A percentile compares a stretch with the other conserved stretches of the same genome.
phyloP scores from a whole-genome alignment of 2,329 filamentous ascomycete species.

The Chalara sp. region DNA sequence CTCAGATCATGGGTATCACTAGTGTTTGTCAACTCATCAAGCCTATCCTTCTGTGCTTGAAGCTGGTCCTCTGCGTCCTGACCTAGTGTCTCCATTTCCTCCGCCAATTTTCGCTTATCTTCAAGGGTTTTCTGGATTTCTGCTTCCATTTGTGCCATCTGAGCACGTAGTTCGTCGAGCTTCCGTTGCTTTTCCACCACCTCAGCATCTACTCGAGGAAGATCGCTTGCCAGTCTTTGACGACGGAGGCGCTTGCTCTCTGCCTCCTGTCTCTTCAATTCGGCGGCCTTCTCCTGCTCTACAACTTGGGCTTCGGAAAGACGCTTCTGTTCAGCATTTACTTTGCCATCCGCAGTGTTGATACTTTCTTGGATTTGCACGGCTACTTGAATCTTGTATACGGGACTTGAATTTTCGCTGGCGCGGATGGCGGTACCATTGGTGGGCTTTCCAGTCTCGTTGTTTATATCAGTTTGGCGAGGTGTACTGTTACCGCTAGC shows the following conservation, averaged over 20 bases:
- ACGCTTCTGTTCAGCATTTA: conserved; percentile 17
- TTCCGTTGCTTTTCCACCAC: conserved; percentile 21
- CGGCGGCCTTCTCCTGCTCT: conserved; percentile 16
- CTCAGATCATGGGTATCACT: conserved; percentile 15
- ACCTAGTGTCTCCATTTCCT: conserved; percentile 27
- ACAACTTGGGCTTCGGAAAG: conserved; percentile 19
- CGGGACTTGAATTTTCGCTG: not conserved
- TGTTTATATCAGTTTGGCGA: conserved; percentile 8
- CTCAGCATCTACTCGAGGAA: conserved; percentile 27
- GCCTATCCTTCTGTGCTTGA: conserved; percentile 26
- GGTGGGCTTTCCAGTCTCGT: conserved; percentile 5
- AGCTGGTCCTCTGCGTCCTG: conserved; percentile 29
- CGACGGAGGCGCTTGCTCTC: conserved; percentile 25
- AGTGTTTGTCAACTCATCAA: conserved; percentile 22
- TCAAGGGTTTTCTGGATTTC: conserved; percentile 22
- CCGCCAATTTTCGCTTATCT: conserved; percentile 26
- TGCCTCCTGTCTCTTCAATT: conserved; percentile 16
- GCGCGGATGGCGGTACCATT: conserved; percentile 6
- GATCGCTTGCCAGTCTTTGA: conserved; percentile 25
- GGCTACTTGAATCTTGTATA: conserved; percentile 18
- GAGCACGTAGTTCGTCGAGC: conserved; percentile 22
- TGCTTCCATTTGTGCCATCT: conserved; percentile 26
- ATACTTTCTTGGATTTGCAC: conserved; percentile 22
- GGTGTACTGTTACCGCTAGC: conserved; percentile 24
- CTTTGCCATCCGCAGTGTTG: conserved; percentile 12